These are phyloP conservation scores for Massariosphaeria phaeospora DNA, from an alignment of 495 filamentous ascomycete species.

Conservation along the genomic window DNA sequence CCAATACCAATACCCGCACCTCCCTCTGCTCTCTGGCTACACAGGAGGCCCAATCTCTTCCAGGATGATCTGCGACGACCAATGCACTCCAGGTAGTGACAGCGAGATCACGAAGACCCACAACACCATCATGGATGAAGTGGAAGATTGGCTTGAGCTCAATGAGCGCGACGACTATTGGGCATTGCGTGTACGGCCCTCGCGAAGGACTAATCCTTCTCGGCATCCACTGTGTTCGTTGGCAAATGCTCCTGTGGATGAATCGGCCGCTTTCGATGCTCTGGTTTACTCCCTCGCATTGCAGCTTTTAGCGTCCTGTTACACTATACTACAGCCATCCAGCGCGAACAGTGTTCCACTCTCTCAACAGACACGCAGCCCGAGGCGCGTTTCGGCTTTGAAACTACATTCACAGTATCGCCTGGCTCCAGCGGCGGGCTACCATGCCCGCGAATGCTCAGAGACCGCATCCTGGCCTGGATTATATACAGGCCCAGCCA, in stretches of 20 bases:
- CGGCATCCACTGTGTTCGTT: not conserved
- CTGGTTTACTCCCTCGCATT: constrained; percentile 16
- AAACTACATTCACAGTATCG: constrained; percentile 21
- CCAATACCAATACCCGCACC: no score
- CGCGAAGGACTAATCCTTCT: not conserved
- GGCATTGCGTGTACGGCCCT: not conserved
- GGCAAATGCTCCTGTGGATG: not conserved
- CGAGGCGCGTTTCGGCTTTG: constrained; percentile 3
- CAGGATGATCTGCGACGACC: no score
- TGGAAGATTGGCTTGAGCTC: constrained; percentile 15
- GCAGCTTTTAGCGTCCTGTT: constrained; percentile 24
- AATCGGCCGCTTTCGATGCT: not conserved
- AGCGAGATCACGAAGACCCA: not conserved
- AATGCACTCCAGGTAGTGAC: not conserved
- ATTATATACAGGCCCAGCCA: constrained; percentile 20
- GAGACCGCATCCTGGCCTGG: constrained; percentile 19
- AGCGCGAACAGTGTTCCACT: constrained; percentile 16
- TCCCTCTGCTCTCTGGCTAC: no score
- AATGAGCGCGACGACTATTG: constrained; percentile 12
- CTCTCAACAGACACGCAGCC: not conserved
- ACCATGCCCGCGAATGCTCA: constrained; percentile 19
- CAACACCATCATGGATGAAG: constrained; percentile 5
- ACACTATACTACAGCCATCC: constrained; percentile 5
- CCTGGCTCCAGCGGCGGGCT: constrained; percentile 22
- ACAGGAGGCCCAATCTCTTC: no score